Percentiles rank a stretch among this genome's conserved stretches.
Conservation (phyloP, 768 basidiomycete species). For the Naganishia antarctica region DNA sequence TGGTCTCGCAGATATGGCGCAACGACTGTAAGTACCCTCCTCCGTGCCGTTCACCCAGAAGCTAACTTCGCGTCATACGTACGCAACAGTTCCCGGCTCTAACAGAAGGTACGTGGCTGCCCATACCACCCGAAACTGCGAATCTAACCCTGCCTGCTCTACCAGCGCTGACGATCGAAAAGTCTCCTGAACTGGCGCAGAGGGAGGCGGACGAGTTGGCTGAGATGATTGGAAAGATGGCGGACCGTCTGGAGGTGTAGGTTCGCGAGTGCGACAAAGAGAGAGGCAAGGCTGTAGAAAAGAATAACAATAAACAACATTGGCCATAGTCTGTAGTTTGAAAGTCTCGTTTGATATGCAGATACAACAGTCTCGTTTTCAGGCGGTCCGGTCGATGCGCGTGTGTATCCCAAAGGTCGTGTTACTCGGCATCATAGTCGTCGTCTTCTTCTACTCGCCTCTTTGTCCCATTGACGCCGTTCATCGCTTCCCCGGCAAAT, state of each 20-base stretch:
- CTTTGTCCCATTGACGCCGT: not conserved
- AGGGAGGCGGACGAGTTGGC: slow-evolving; percentile 43
- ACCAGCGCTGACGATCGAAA: slow-evolving; percentile 44
- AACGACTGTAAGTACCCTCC: slow-evolving; percentile 34
- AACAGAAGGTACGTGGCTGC: slow-evolving; percentile 16
- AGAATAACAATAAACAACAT: no score
- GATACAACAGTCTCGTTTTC: no score
- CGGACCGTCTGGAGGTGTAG: slow-evolving; percentile 24
- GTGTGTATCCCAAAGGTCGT: no score
- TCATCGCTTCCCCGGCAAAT: not conserved
- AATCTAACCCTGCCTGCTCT: no score
- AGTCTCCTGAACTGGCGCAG: slow-evolving; percentile 39
- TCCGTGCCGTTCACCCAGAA: not conserved
- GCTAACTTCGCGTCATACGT: not conserved
- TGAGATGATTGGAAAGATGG: slow-evolving; percentile 22
- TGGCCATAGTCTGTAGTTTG: no score
- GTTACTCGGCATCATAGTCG: slow-evolving; percentile 8
- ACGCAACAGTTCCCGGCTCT: slow-evolving; percentile 11
- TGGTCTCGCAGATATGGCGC: slow-evolving; percentile 34
- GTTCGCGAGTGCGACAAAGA: no score
- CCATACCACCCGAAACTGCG: not conserved
- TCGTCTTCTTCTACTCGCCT: slow-evolving; percentile 2
- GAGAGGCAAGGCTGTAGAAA: no score
- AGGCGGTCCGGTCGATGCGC: no score
- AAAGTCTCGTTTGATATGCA: no score